Percentiles rank a stretch among this genome's conserved stretches.
Conservation (phyloP, 345 rosid genomes). For the Acer yangbiense region DNA sequence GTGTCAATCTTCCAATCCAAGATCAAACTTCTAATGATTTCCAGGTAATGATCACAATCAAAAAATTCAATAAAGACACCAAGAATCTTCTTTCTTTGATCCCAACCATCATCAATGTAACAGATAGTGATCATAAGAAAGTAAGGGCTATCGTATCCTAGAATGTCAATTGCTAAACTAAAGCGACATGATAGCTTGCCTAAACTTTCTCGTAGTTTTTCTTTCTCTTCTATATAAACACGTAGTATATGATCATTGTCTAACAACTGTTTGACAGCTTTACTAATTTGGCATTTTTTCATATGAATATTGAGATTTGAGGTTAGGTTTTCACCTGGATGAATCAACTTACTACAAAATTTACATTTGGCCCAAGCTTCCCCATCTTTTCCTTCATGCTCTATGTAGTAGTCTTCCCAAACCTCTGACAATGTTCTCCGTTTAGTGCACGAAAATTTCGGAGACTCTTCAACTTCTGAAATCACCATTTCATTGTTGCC, state of each 20-base stretch:
- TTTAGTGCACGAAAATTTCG: not conserved
- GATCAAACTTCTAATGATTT: not conserved
- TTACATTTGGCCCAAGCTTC: not conserved
- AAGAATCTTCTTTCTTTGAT: not conserved
- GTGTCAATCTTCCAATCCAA: no score
- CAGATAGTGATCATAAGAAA: not conserved
- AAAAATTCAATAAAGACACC: not conserved
- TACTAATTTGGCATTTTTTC: no score
- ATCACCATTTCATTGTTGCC: not conserved
- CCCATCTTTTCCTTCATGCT: not conserved
- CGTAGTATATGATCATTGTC: no score
- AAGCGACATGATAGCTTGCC: constrained; percentile 1
- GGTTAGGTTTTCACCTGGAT: not conserved
- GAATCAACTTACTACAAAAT: not conserved
- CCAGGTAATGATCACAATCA: not conserved
- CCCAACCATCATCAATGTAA: constrained; percentile 1
- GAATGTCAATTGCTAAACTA: not conserved
- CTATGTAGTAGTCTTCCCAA: not conserved
- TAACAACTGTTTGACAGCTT: no score
- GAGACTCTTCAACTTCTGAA: not conserved
- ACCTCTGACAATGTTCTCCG: not conserved
- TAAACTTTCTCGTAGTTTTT: not conserved
- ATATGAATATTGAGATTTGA: not conserved
- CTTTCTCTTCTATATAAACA: no score
- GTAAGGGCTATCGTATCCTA: not conserved